Base-by-base conservation (phyloP, 306 rosid genomes). In the Senna siamea region DNA sequence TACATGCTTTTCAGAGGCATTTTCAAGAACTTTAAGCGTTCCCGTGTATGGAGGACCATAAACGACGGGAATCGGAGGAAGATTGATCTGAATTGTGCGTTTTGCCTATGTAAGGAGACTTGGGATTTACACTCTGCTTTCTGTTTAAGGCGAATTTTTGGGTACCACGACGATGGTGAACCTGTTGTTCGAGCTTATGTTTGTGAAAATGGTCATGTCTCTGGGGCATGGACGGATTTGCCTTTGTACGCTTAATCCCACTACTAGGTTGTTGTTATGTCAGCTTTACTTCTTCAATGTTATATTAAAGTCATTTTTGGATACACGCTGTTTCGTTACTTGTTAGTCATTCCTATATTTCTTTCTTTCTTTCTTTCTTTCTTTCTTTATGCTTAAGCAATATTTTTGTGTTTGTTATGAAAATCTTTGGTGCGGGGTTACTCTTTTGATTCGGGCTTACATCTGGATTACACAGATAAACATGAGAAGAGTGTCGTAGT, bases 151-250 rank as follows among this genome's bases (percentile, higher is more conserved):
- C 81, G 92, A 8, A 80, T 69, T 1, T 92, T 87, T 8, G 99
- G 97, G 2, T 95, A 51, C 84, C 98, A 95, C 32, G 98, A 88
- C 4, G 99, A 95, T 58, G 99, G 99, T 0, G 98, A 95, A 41
- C 99, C 99, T 7, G 90, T 92, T 9, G 99, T 95, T 23, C 77
- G 97, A 12, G 99, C 99, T 71, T 95, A 78, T 73, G 99, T 95
- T 51, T 95, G 99, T 26, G 95, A 89, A 38, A 92, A 89, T 70
- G 99, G 99, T 0, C 99, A 95, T 75, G 99, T 95, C 47, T 90
- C 99, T 10, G 99, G 99, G 4, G 98, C 99, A 0, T 95, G 99
- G 99, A 95, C 99, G 0, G 96, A 95, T 79, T 58, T 85, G 48
- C 99, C 99, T 15, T 73, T 92, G 80, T 92, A 81, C 78, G 53